Evolutionary conservation across 2,329 filamentous ascomycete species (phyloP), one percentile per base, ranked within the genome.

Genomic region (Dothideomycetes sp.): DNA sequence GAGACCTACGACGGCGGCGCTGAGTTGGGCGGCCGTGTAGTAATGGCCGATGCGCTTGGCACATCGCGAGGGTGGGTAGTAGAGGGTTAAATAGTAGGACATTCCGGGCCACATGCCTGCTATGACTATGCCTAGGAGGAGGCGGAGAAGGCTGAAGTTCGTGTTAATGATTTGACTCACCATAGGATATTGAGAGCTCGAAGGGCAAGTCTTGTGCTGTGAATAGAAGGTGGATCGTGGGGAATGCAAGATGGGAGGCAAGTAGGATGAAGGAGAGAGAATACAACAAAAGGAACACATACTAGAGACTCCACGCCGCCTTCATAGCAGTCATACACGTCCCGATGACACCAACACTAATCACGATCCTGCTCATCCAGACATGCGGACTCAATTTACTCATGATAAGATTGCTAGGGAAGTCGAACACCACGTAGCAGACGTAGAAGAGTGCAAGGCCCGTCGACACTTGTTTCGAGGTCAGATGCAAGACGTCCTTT

Each of bases 101-200:
- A 94, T 94, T 36, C 87, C 87, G 0, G 87, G 87, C 87, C 87
- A 94, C 81, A 94, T 87, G 34, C 87, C 87, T 1, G 87, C 87
- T 56, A 88, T 88, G 17, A 94, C 86, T 11, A 91, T 73, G 35
- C 87, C 87, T 5, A 94, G 74, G 9, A 94, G 70, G 41, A 94
- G 80, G 5, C 87, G 79, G 19, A 94, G 71, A n/a, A 94, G 68
- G 18, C n/a, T n/a, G n/a, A n/a, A n/a, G n/a, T n/a, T n/a, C 9
- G 27, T 9, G 27, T 30, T n/a, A 30, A n/a, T 30, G n/a, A 9
- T 30, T 30, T 9, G 9, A n/a, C n/a, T 30, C 27, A 30, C 27
- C 9, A 30, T 9, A n/a, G n/a, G 27, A 30, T 30, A n/a, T n/a
- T n/a, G n/a, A n/a, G n/a, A n/a, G n/a, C n/a, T n/a, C n/a, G n/a